phyloP scores from a whole-genome alignment of 2,329 filamentous ascomycete genomes.

The Huntiella bhutanensis region DNA sequence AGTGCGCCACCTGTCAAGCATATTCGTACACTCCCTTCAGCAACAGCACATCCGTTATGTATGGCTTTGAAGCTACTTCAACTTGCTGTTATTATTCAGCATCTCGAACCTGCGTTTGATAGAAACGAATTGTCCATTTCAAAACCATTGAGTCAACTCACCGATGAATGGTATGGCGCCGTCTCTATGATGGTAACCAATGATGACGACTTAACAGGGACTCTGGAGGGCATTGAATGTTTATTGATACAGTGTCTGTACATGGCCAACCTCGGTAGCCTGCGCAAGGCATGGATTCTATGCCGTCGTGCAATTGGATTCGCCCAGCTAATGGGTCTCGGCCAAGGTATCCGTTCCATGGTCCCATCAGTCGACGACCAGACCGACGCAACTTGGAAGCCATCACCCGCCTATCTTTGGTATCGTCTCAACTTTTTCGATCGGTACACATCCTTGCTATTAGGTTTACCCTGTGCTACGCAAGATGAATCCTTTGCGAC shows the following conservation, averaged over 20 bases:
- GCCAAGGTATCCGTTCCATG: slow-evolving; percentile 19
- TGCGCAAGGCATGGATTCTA: slow-evolving; percentile 34
- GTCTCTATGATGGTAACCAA: slow-evolving; percentile 25
- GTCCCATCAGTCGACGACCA: slow-evolving; percentile 21
- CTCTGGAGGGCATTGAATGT: slow-evolving; percentile 33
- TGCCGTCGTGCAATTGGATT: slow-evolving; percentile 30
- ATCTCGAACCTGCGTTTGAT: slow-evolving; percentile 20
- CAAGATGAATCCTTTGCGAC: slow-evolving; percentile 22
- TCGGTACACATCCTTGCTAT: slow-evolving; percentile 30
- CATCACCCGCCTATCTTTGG: slow-evolving; percentile 22
- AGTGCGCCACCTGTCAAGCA: slow-evolving; percentile 13
- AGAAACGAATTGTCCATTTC: slow-evolving; percentile 16
- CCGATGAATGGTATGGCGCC: slow-evolving; percentile 18
- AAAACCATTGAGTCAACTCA: slow-evolving; percentile 15
- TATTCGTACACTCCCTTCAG: slow-evolving; percentile 20
- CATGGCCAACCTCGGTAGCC: slow-evolving; percentile 32
- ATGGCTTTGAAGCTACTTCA: slow-evolving; percentile 29
- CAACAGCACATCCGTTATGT: slow-evolving; percentile 27
- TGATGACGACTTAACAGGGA: slow-evolving; percentile 32
- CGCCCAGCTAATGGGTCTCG: slow-evolving; percentile 31
- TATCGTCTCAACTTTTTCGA: slow-evolving; percentile 30
- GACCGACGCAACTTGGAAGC: slow-evolving; percentile 17
- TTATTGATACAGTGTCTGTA: slow-evolving; percentile 29
- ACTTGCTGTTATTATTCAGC: slow-evolving; percentile 27
- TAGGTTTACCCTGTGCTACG: slow-evolving; percentile 28